phyloP scores from a whole-genome alignment of 768 basidiomycete genomes.

The Floccularia luteovirens region DNA sequence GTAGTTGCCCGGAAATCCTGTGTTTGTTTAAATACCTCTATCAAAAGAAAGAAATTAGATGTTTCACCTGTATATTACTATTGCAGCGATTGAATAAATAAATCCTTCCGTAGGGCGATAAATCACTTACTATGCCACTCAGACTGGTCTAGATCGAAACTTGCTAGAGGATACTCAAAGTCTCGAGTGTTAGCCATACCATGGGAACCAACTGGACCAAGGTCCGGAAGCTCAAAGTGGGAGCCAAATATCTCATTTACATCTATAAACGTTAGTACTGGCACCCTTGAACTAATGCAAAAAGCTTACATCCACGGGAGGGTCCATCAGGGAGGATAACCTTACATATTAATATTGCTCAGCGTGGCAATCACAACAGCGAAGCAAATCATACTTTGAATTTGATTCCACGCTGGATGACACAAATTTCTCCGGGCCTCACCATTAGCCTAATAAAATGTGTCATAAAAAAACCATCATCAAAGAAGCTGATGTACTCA shows the following conservation, averaged over 20 bases:
- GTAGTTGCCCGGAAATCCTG: no score
- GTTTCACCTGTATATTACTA: no score
- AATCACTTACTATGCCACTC: no score
- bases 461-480: no score
- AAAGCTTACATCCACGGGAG: slow-evolving; percentile 46
- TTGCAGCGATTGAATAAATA: no score
- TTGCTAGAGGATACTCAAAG: slow-evolving; percentile 55
- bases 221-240: slow-evolving; percentile 56
- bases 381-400: slow-evolving; percentile 39
- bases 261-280: slow-evolving; percentile 25
- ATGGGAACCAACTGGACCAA: slow-evolving; percentile 58
- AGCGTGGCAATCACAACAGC: background rate
- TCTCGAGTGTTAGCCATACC: slow-evolving; percentile 59
- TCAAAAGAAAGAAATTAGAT: no score
- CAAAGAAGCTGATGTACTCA: slow-evolving; percentile 20
- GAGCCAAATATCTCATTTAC: slow-evolving; percentile 58
- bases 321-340: slow-evolving; percentile 49
- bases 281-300: background rate
- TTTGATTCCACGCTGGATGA: slow-evolving; percentile 60
- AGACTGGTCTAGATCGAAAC: no score
- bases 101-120: no score
- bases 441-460: slow-evolving; percentile 60
- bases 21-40: no score
- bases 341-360: slow-evolving; percentile 13
- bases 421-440: slow-evolving; percentile 55